phyloP scores from a whole-genome alignment of 2,329 filamentous ascomycete species.

The Arthrobotrys musiformis region DNA sequence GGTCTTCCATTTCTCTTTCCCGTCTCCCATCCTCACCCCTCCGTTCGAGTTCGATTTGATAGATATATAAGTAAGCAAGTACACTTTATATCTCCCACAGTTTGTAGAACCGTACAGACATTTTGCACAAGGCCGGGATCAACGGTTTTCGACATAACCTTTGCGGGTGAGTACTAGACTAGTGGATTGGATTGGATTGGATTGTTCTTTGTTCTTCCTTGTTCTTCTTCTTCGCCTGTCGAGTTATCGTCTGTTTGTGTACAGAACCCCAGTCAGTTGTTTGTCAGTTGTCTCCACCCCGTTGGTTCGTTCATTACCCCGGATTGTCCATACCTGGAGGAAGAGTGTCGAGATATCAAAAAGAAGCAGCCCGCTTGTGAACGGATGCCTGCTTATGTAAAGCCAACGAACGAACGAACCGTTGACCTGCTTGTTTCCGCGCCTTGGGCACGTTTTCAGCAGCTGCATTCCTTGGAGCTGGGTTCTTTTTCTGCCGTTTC shows the following conservation, averaged over 20 bases:
- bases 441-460: neutral
- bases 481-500: neutral
- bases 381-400: constrained; percentile 22
- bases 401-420: constrained; percentile 9
- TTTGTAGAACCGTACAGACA: neutral
- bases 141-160: neutral
- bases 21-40: too few species aligned
- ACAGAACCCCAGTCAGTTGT: neutral
- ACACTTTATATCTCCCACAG: neutral
- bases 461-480: neutral
- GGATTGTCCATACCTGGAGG: constrained; percentile 5
- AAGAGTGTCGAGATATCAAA: constrained; percentile 15
- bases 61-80: neutral
- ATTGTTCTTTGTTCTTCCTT: neutral
- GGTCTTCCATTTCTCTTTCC: neutral
- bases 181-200: neutral
- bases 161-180: constrained; percentile 21
- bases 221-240: neutral
- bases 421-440: constrained; percentile 27
- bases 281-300: constrained; percentile 4
- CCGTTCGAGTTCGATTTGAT: neutral
- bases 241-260: neutral
- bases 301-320: constrained; percentile 1
- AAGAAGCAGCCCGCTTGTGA: constrained; percentile 11
- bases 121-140: neutral